These are phyloP conservation scores for Otatea glauca DNA, from an alignment of 176 grass and related monocot species.

Conservation along the genomic window DNA sequence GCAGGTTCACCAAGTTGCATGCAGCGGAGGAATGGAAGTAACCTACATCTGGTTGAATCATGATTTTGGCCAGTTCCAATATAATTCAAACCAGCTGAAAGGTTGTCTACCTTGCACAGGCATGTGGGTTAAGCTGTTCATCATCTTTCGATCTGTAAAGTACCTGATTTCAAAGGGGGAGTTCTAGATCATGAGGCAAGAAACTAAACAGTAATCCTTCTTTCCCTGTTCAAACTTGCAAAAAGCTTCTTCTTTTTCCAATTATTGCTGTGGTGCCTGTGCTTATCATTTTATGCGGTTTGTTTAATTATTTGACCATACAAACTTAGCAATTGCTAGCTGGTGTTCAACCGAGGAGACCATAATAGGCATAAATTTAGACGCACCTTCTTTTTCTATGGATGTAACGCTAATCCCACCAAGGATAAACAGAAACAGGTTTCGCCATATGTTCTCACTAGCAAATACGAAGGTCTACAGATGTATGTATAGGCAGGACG, in stretches of 20 bases:
- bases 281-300: slow-evolving; percentile 1
- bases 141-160: neutral
- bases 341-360: neutral
- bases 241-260: neutral
- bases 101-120: neutral
- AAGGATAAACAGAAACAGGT: neutral
- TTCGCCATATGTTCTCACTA: neutral
- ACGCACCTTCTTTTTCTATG: neutral
- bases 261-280: neutral
- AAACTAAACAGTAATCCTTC: neutral
- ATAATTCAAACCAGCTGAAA: slow-evolving; percentile 1
- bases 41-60: neutral
- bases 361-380: slow-evolving; percentile 23
- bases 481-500: neutral
- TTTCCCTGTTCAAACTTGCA: neutral
- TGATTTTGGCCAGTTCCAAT: neutral
- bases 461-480: neutral
- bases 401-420: neutral
- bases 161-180: neutral
- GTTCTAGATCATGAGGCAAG: neutral
- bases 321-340: neutral
- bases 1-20: neutral
- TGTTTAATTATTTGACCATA: slow-evolving; percentile 7
- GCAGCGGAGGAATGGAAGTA: neutral
- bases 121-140: no score